These are phyloP conservation scores for Rhododendron molle DNA, from an alignment of 148 eudicot species.

Conservation along the genomic window DNA sequence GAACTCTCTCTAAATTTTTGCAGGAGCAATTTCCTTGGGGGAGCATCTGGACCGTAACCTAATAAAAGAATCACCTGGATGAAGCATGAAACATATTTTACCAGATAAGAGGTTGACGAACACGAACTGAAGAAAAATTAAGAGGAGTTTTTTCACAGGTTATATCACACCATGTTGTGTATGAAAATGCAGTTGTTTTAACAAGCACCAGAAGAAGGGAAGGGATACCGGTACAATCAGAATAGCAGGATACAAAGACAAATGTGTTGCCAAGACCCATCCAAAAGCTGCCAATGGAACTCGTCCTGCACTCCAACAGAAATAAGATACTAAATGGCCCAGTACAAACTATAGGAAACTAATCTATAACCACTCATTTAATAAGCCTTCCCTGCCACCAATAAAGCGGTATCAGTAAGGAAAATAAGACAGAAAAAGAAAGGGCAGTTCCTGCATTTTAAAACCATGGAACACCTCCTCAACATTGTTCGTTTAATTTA, in stretches of 20 bases:
- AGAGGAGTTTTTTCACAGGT: neutral
- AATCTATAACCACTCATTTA: neutral
- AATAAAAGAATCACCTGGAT: slow-evolving; percentile 66
- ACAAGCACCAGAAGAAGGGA: slow-evolving; percentile 10
- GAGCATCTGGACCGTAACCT: slow-evolving; percentile 81
- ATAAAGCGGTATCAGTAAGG: neutral
- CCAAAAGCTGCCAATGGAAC: slow-evolving; percentile 89
- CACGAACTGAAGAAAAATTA: neutral
- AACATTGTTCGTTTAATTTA: neutral
- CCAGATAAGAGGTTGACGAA: neutral
- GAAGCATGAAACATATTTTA: slow-evolving; percentile 1
- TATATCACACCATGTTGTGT: neutral
- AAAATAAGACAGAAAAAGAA: neutral
- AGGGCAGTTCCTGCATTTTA: neutral
- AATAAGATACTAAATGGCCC: slow-evolving; percentile 16
- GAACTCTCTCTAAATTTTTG: slow-evolving; percentile 19
- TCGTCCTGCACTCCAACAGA: slow-evolving; percentile 44
- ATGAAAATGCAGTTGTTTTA: neutral
- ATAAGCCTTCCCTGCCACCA: neutral
- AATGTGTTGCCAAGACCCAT: slow-evolving; percentile 85
- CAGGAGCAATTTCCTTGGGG: slow-evolving; percentile 68
- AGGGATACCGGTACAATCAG: slow-evolving; percentile 69
- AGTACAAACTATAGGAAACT: neutral
- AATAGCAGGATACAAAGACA: slow-evolving; percentile 82
- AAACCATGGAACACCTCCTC: neutral